phyloP scores from a whole-genome alignment of 2,329 filamentous ascomycete genomes.

The Didymella arachidicola region DNA sequence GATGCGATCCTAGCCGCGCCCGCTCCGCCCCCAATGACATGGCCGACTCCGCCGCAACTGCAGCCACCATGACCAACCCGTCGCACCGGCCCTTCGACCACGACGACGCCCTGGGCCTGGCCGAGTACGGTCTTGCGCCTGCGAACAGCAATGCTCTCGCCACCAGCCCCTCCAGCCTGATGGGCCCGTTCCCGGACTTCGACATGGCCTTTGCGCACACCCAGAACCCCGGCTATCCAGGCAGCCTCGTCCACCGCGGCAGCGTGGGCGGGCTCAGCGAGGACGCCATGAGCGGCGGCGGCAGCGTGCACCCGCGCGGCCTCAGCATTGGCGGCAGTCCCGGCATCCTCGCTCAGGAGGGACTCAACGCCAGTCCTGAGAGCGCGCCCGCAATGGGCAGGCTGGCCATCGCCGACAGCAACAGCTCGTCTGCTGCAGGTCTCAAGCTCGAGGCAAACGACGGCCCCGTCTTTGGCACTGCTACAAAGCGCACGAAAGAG shows the following conservation, averaged over 20 bases:
- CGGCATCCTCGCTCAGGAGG: slow-evolving; percentile 38
- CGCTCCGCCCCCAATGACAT: slow-evolving; percentile 34
- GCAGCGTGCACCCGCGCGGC: slow-evolving; percentile 39
- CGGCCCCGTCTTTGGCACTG: slow-evolving; percentile 32
- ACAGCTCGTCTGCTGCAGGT: slow-evolving; percentile 36
- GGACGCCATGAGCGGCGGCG: slow-evolving; percentile 38
- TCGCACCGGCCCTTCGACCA: slow-evolving; percentile 40
- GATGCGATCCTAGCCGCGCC: slow-evolving; percentile 34
- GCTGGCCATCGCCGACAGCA: slow-evolving; percentile 42
- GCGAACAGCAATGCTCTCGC: slow-evolving; percentile 20
- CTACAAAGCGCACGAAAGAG: slow-evolving; percentile 41
- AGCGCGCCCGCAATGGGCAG: slow-evolving; percentile 42
- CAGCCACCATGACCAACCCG: slow-evolving; percentile 40
- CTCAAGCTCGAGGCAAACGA: slow-evolving; percentile 42
- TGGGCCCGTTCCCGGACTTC: slow-evolving; percentile 44
- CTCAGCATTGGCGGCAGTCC: slow-evolving; percentile 47
- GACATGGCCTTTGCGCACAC: slow-evolving; percentile 40
- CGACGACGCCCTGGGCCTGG: slow-evolving; percentile 47
- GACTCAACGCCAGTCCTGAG: slow-evolving; percentile 48
- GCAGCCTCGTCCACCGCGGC: slow-evolving; percentile 36
- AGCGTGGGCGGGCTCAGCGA: slow-evolving; percentile 44
- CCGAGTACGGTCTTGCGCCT: slow-evolving; percentile 47
- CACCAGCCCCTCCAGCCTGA: slow-evolving; percentile 35
- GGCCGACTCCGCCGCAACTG: slow-evolving; percentile 40
- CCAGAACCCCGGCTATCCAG: slow-evolving; percentile 28